Base-by-base conservation (phyloP, 352 stramenopile species). In the Lagenidium sp. region DNA sequence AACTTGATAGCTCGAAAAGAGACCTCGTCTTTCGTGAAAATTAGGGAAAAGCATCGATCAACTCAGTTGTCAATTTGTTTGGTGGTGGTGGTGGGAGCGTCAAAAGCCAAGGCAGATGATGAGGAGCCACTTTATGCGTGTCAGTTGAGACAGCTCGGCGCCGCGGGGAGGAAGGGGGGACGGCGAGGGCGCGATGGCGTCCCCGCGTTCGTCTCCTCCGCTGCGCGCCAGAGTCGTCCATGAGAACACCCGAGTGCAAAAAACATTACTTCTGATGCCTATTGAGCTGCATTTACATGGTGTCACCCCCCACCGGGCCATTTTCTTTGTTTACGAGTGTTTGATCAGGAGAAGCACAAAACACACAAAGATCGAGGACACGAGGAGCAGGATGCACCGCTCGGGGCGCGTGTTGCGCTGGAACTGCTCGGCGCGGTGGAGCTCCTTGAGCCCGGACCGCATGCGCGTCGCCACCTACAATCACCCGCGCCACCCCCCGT, bases 271-370 rank as follows among this genome's bases (percentile, higher is more conserved):
- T 18, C 41, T 47, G 44, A 53, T 52, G 46, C 46, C 36, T 44
- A n/a, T n/a, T n/a, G n/a, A n/a, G n/a, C n/a, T n/a, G n/a, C n/a
- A n/a, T n/a, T n/a, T n/a, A n/a, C n/a, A n/a, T n/a, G n/a, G n/a
- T n/a, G n/a, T n/a, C n/a, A n/a, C n/a, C n/a, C n/a, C n/a, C n/a
- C n/a, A n/a, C n/a, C n/a, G n/a, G n/a, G n/a, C n/a, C n/a, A n/a
- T n/a, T n/a, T n/a, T 5, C 26, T 4, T 11, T 25, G 3, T 36
- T 81, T 40, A 84, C 16, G 65, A 73, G 46, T 91, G 79, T 31
- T 89, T 91, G 41, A 72, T 34, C 5, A 85, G 10, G 19, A 91
- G 59, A 10, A 86, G 57, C 16, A 77, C 36, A 47, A 87, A 82
- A 49, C 76, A 91, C 13, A 82, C 7, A 4, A 69, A 68, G 40